Percentiles rank a stretch among this genome's conserved stretches.
Conservation (phyloP, 169 alveolate genomes). For the Babesia gibsoni region DNA sequence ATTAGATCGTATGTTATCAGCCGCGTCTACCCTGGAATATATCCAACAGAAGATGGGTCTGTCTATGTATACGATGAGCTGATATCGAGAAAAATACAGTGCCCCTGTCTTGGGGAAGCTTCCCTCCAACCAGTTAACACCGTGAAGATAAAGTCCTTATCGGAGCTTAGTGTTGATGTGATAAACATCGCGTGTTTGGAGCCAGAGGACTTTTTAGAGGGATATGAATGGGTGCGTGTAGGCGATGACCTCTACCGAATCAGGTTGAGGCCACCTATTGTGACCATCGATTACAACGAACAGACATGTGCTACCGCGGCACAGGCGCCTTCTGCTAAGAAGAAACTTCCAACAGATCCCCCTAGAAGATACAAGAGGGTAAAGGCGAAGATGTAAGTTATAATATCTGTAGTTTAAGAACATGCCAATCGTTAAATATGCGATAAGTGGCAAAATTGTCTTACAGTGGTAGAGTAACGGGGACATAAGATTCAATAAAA, state of each 20-base stretch:
- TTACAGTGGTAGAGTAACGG: no score
- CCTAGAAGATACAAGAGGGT: slow-evolving; percentile 42
- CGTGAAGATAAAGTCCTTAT: background rate
- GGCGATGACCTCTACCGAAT: slow-evolving; percentile 37
- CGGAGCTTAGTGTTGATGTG: slow-evolving; percentile 6
- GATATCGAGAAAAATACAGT: background rate
- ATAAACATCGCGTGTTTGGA: slow-evolving; percentile 11
- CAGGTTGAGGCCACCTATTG: slow-evolving; percentile 29
- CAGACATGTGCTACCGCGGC: slow-evolving; percentile 52
- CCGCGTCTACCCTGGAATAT: background rate
- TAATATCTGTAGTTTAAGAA: no score
- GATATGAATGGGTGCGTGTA: slow-evolving; percentile 24
- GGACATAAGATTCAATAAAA: no score
- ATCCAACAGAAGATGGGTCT: background rate
- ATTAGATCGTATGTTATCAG: slow-evolving; percentile 55
- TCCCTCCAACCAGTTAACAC: slow-evolving; percentile 8
- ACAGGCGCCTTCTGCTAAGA: slow-evolving; percentile 30
- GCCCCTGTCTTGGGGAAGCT: slow-evolving; percentile 9
- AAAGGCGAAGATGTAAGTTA: slow-evolving; percentile 13
- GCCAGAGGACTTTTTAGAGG: slow-evolving; percentile 46
- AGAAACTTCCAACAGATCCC: slow-evolving; percentile 62
- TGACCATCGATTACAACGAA: slow-evolving; percentile 48
- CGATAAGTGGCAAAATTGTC: no score
- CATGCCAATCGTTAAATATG: no score
- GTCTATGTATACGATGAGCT: background rate